phyloP scores from a whole-genome alignment of 441 rosid species.

The Populus trichocarpa region DNA sequence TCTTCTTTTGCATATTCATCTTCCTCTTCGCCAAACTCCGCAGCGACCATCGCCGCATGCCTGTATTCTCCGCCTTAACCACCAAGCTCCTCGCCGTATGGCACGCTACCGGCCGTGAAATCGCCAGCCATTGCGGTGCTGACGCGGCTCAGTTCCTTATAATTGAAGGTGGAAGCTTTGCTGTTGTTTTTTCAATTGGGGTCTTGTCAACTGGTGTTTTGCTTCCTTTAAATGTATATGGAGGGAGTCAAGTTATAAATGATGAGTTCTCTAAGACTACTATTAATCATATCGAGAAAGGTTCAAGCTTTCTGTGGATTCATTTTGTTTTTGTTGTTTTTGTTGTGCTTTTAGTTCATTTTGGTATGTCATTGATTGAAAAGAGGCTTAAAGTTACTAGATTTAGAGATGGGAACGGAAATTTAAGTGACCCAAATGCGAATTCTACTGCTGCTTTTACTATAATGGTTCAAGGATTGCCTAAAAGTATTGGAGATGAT shows the following conservation, averaged over 20 bases:
- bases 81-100: conserved; percentile 88
- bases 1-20: conserved; percentile 73
- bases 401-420: conserved; percentile 90
- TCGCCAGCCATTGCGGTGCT: conserved; percentile 89
- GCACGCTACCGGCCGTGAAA: conserved; percentile 84
- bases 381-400: conserved; percentile 72
- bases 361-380: conserved; percentile 62
- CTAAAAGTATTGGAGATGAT: conserved; percentile 74
- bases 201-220: conserved; percentile 51
- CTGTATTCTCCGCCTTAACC: conserved; percentile 65
- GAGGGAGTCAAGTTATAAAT: conserved; percentile 53
- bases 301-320: conserved; percentile 74
- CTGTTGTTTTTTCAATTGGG: conserved; percentile 49
- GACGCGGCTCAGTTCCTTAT: conserved; percentile 89
- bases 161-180: conserved; percentile 90
- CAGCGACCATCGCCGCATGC: conserved; percentile 86
- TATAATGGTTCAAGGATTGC: conserved; percentile 84
- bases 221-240: conserved; percentile 74
- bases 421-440: conserved; percentile 57
- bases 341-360: conserved; percentile 60
- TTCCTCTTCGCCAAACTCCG: conserved; percentile 89
- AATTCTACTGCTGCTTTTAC: conserved; percentile 79
- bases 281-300: conserved; percentile 74
- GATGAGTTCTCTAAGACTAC: conserved; percentile 89
- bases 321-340: conserved; percentile 71